Evolutionary conservation across 331 rosid genomes (phyloP).

Genomic region (Telfairia occidentalis): DNA sequence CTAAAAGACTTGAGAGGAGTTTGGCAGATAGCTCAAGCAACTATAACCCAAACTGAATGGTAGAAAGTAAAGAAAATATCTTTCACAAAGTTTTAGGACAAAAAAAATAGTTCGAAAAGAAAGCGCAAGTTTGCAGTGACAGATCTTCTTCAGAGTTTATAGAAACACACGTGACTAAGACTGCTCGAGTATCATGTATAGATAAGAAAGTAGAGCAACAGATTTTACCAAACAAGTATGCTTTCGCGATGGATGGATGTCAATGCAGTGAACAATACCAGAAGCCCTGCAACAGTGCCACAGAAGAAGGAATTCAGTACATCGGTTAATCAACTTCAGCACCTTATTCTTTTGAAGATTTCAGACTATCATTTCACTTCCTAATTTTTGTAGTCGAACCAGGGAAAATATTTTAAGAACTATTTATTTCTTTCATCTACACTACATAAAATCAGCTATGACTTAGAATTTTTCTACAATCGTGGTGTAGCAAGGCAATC

Average conservation of each 20-base stretch:
- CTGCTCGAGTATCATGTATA: not conserved
- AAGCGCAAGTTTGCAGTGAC: not conserved
- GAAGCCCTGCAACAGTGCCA: conserved; percentile 57
- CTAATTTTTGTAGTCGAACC: not conserved
- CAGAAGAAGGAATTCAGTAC: not conserved
- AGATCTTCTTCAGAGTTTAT: not conserved
- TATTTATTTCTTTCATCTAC: not conserved
- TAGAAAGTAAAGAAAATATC: not conserved
- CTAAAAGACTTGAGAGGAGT: not conserved
- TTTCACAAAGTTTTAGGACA: not conserved
- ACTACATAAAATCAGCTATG: not conserved
- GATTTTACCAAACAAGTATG: conserved; percentile 73
- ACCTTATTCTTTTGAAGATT: not conserved
- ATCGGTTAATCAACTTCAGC: not conserved
- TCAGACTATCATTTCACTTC: not conserved
- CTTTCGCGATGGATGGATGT: conserved; percentile 83
- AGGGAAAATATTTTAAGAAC: not conserved
- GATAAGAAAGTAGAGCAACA: conserved; percentile 10
- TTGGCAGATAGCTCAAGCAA: not conserved
- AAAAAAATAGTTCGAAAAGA: not conserved
- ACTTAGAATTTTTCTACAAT: not conserved
- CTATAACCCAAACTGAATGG: not conserved
- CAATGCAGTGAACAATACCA: conserved; percentile 82
- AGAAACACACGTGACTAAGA: not conserved
- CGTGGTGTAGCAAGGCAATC: not conserved